phyloP scores from a whole-genome alignment of 2,329 filamentous ascomycete genomes.

The Aureobasidium lini region DNA sequence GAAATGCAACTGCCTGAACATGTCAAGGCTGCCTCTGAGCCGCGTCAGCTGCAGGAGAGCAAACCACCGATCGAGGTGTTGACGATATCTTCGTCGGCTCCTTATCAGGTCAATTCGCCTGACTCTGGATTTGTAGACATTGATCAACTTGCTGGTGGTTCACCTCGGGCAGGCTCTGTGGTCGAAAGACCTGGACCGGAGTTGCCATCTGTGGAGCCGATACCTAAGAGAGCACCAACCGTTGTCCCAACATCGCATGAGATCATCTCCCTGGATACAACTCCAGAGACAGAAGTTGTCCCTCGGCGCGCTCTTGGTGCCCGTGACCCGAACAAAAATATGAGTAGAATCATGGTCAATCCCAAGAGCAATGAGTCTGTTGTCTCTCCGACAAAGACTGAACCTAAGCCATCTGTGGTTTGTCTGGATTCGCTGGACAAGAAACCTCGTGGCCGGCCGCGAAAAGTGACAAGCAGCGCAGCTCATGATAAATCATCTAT shows the following conservation, averaged over 20 bases:
- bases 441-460: slow-evolving; percentile 20
- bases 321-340: slow-evolving; percentile 4
- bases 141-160: background rate
- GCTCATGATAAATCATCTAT: background rate
- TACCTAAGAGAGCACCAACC: too few relatives aligned
- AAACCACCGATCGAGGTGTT: background rate
- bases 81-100: slow-evolving; percentile 4
- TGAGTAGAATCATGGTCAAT: background rate
- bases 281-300: background rate
- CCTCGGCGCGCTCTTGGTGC: background rate
- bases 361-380: background rate
- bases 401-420: background rate
- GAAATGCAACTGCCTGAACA: background rate
- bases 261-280: background rate
- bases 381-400: background rate
- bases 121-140: slow-evolving; percentile 18
- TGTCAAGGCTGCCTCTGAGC: background rate
- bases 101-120: background rate
- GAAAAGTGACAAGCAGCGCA: slow-evolving; percentile 15
- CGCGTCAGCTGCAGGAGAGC: too few relatives aligned
- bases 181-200: background rate
- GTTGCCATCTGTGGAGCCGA: background rate
- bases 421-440: slow-evolving; percentile 6
- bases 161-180: background rate
- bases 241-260: background rate